A percentile compares a stretch with the other conserved stretches of the same genome.
phyloP scores from a whole-genome alignment of 768 basidiomycete species.

The Termitomyces sp. region DNA sequence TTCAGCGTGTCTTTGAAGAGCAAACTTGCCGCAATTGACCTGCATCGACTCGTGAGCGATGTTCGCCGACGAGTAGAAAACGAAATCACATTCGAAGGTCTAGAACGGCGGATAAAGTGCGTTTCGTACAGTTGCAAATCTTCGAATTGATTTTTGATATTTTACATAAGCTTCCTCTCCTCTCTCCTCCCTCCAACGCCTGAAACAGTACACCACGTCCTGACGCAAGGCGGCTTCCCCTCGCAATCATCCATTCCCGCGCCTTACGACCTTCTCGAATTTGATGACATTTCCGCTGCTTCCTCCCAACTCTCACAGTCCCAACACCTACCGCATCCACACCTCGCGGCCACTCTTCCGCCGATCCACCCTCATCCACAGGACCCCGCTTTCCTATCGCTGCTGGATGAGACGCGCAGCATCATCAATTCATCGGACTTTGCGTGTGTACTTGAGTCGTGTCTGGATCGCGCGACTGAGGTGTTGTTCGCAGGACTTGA shows the following conservation, averaged over 20 bases:
- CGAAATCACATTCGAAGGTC: conserved; percentile 58
- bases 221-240: conserved; percentile 59
- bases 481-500: conserved; percentile 62
- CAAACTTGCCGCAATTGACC: conserved; percentile 63
- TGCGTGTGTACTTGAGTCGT: conserved; percentile 60
- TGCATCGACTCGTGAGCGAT: conserved; percentile 64
- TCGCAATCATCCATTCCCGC: conserved; percentile 20
- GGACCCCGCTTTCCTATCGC: conserved; percentile 48
- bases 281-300: conserved; percentile 17
- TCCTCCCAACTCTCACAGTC: conserved; percentile 14
- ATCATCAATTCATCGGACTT: conserved; percentile 70
- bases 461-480: conserved; percentile 64
- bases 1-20: conserved; percentile 79
- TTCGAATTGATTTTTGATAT: not conserved
- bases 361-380: conserved; percentile 20
- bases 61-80: conserved; percentile 75
- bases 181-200: conserved; percentile 73
- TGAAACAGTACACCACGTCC: conserved; percentile 63
- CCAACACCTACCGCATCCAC: conserved; percentile 10
- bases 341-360: conserved; percentile 13
- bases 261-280: conserved; percentile 25
- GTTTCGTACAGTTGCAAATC: conserved; percentile 13
- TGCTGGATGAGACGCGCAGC: conserved; percentile 65
- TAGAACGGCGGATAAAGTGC: conserved; percentile 51
- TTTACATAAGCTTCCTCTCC: conserved; percentile 52